A percentile compares a stretch with the other conserved stretches of the same genome.
These are phyloP conservation scores for Malus sieversii DNA, from an alignment of 306 rosid species.

Conservation along the genomic window DNA sequence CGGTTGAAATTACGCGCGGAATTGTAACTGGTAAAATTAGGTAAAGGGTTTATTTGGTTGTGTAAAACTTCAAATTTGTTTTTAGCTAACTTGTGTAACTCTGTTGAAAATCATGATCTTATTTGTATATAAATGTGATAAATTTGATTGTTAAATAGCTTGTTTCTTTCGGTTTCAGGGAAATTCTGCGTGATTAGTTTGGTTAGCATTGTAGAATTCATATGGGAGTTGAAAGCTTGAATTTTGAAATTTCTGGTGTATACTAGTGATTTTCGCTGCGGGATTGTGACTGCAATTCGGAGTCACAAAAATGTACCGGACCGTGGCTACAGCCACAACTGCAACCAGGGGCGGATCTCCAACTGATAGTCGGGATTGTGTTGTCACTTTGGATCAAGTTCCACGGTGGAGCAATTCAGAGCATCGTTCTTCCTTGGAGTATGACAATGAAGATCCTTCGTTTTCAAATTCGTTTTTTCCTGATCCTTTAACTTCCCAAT, in stretches of 20 bases:
- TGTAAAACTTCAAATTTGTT: neutral
- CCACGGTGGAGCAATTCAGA: conserved; percentile 93
- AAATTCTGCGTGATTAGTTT: conserved; percentile 16
- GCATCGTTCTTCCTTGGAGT: conserved; percentile 48
- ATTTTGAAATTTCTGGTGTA: conserved; percentile 20
- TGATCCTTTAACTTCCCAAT: conserved; percentile 62
- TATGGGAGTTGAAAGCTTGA: conserved; percentile 13
- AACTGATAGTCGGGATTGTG: conserved; percentile 55
- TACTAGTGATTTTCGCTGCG: conserved; percentile 22
- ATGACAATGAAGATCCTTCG: conserved; percentile 54
- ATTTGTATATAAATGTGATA: neutral
- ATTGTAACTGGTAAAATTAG: neutral
- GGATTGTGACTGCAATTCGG: conserved; percentile 25
- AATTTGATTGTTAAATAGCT: neutral
- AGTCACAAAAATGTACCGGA: conserved; percentile 53
- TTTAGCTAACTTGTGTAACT: neutral
- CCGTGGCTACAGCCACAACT: conserved; percentile 55
- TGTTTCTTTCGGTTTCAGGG: conserved; percentile 15
- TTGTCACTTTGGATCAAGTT: conserved; percentile 82
- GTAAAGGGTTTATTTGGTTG: neutral
- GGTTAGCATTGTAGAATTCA: conserved; percentile 3
- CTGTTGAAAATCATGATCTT: neutral
- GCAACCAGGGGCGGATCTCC: conserved; percentile 51
- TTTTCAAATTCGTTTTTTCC: conserved; percentile 56
- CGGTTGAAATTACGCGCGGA: neutral